phyloP scores from a whole-genome alignment of 1,284 basidiomycete genomes.

The Ustilago shanxiensis region DNA sequence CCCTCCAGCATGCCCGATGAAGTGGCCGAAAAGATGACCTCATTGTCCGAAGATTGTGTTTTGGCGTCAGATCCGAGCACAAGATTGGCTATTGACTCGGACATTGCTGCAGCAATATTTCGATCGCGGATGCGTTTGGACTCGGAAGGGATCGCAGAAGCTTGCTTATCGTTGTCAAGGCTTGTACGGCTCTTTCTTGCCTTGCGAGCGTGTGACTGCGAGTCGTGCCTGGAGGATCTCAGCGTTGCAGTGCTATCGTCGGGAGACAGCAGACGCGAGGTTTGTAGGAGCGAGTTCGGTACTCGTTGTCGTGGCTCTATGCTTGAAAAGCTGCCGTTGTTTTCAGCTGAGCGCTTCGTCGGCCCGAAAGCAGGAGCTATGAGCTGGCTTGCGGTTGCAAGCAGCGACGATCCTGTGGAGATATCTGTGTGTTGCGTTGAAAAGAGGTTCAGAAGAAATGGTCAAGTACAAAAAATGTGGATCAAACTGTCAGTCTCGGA shows the following conservation, averaged over 20 bases:
- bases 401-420: slow-evolving; percentile 8
- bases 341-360: neutral
- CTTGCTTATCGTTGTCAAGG: neutral
- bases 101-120: slow-evolving; percentile 31
- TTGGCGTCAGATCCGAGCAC: slow-evolving; percentile 39
- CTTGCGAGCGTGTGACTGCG: neutral
- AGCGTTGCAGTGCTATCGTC: slow-evolving; percentile 23
- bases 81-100: slow-evolving; percentile 40
- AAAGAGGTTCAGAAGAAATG: neutral
- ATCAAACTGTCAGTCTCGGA: slow-evolving; percentile 12
- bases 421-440: slow-evolving; percentile 7
- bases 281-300: slow-evolving; percentile 26
- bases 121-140: slow-evolving; percentile 39
- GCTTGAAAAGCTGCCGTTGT: slow-evolving; percentile 8
- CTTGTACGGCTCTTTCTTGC: neutral
- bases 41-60: slow-evolving; percentile 10
- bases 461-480: neutral
- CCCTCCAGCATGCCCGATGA: slow-evolving; percentile 28
- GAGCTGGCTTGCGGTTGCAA: slow-evolving; percentile 13
- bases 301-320: slow-evolving; percentile 3
- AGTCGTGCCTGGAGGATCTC: slow-evolving; percentile 6
- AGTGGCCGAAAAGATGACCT: slow-evolving; percentile 44
- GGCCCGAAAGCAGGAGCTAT: slow-evolving; percentile 2
- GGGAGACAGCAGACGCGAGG: slow-evolving; percentile 31
- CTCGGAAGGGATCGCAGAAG: slow-evolving; percentile 42